Conservation (phyloP, 1,139 yeast genomes). For the Debaryomycetaceae sp. region DNA sequence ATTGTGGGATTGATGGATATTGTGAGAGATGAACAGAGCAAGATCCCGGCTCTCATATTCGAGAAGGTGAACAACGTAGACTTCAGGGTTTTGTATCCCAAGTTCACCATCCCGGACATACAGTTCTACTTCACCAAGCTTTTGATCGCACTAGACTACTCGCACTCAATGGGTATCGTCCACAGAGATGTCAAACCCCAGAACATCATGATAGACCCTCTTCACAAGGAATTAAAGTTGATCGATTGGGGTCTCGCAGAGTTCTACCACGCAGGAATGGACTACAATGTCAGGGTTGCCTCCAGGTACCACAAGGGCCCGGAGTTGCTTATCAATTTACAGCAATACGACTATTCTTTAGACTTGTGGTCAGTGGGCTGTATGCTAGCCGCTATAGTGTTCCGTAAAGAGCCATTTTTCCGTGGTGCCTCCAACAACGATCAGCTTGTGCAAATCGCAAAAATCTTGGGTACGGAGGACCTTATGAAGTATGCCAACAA, state of each 20-base stretch:
- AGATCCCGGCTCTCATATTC: conserved; percentile 72
- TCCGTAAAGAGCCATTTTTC: conserved; percentile 75
- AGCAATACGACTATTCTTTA: conserved; percentile 73
- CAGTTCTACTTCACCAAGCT: conserved; percentile 69
- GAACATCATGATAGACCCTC: conserved; percentile 79
- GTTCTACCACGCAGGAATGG: conserved; percentile 74
- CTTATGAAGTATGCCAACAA: conserved; percentile 57
- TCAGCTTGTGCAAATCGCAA: conserved; percentile 74
- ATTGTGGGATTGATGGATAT: conserved; percentile 66
- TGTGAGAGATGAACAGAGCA: conserved; percentile 69
- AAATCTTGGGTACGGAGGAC: conserved; percentile 71
- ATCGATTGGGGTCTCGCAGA: conserved; percentile 88
- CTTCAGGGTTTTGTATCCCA: conserved; percentile 68
- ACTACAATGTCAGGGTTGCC: conserved; percentile 78
- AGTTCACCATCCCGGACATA: conserved; percentile 58
- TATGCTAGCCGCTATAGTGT: conserved; percentile 72
- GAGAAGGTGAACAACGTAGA: conserved; percentile 71
- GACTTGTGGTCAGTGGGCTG: conserved; percentile 85
- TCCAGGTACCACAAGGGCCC: conserved; percentile 82
- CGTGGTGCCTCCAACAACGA: conserved; percentile 78
- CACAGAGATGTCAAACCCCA: conserved; percentile 86
- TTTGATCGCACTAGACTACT: conserved; percentile 67
- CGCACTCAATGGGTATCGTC: conserved; percentile 81
- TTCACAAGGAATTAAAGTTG: conserved; percentile 55
- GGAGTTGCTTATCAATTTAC: conserved; percentile 67